Percentiles rank a stretch among this genome's conserved stretches.
phyloP scores from a whole-genome alignment of 2,329 filamentous ascomycete genomes.

The Alternaria atra region DNA sequence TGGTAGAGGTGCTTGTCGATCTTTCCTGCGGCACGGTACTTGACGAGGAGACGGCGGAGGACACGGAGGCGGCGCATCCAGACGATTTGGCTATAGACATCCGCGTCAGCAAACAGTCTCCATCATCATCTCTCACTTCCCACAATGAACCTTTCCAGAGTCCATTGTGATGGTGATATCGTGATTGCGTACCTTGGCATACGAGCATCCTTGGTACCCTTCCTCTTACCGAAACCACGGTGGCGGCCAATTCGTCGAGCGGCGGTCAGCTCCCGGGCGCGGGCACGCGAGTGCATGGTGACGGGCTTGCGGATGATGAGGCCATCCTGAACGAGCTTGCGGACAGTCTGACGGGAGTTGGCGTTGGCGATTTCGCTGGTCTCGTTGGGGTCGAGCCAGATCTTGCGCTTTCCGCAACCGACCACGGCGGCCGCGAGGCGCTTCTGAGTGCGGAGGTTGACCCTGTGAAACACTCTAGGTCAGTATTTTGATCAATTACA shows the following conservation, averaged over 20 bases:
- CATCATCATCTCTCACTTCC: constrained; percentile 17
- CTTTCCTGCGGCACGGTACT: constrained; percentile 99
- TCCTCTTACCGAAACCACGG: constrained; percentile 99
- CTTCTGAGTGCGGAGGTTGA: constrained; percentile 99
- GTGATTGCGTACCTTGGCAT: constrained; percentile 84
- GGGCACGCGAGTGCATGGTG: constrained; percentile 98
- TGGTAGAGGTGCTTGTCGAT: constrained; percentile 99
- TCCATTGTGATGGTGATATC: constrained; percentile 25
- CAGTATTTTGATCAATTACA: constrained; percentile 38
- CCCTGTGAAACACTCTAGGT: constrained; percentile 67
- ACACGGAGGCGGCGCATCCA: constrained; percentile 99
- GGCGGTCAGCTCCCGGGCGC: constrained; percentile 93
- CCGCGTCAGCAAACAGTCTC: constrained; percentile 42
- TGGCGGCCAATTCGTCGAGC: constrained; percentile 95
- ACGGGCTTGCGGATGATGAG: constrained; percentile 99
- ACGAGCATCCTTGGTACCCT: constrained; percentile 99
- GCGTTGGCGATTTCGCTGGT: constrained; percentile 99
- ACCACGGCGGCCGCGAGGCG: constrained; percentile 98
- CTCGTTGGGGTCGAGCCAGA: constrained; percentile 99
- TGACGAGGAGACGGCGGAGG: constrained; percentile 97
- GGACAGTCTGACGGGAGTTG: constrained; percentile 99
- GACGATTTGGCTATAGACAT: constrained; percentile 79
- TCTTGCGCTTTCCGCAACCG: constrained; percentile 99
- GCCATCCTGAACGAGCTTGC: constrained; percentile 99
- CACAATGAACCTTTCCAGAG: constrained; percentile 5